Evolutionary conservation across 1,284 basidiomycete species (phyloP).

Genomic region (Mycena citricolor): DNA sequence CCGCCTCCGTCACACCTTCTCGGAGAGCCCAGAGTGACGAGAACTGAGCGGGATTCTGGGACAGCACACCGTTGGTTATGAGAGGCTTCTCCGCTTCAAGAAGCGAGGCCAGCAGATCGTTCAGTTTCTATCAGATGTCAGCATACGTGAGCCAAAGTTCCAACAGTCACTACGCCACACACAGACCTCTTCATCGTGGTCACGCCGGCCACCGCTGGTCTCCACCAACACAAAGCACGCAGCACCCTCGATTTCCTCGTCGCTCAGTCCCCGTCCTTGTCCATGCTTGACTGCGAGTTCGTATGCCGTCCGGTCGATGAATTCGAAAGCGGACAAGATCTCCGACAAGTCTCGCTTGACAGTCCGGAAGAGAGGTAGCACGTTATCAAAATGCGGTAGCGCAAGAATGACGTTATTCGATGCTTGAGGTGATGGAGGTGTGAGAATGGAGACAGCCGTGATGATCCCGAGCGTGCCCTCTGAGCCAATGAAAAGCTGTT

Average conservation of each 20-base stretch:
- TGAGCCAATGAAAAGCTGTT: slow-evolving; percentile 97
- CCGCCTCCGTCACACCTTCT: slow-evolving; percentile 93
- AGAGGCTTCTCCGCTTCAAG: slow-evolving; percentile 74
- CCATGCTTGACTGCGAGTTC: slow-evolving; percentile 81
- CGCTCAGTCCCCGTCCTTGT: slow-evolving; percentile 64
- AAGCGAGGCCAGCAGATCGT: slow-evolving; percentile 76
- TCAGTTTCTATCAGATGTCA: slow-evolving; percentile 74
- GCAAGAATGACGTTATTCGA: slow-evolving; percentile 81
- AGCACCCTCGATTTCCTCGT: slow-evolving; percentile 71
- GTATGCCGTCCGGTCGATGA: slow-evolving; percentile 88
- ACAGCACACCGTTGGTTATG: slow-evolving; percentile 89
- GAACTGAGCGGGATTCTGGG: slow-evolving; percentile 91
- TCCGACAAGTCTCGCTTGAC: slow-evolving; percentile 84
- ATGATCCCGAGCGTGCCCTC: slow-evolving; percentile 97
- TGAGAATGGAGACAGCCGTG: slow-evolving; percentile 93
- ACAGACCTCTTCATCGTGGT: slow-evolving; percentile 91
- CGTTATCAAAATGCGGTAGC: slow-evolving; percentile 71
- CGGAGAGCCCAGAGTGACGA: slow-evolving; percentile 89
- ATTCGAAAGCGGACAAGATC: slow-evolving; percentile 98
- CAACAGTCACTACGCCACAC: slow-evolving; percentile 6
- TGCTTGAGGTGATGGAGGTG: slow-evolving; percentile 85
- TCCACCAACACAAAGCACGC: slow-evolving; percentile 92
- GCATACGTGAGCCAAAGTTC: slow-evolving; percentile 12
- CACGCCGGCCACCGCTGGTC: slow-evolving; percentile 91
- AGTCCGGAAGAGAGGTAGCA: slow-evolving; percentile 68